Base-by-base conservation (phyloP, 345 rosid species). In the Nephelium lappaceum region DNA sequence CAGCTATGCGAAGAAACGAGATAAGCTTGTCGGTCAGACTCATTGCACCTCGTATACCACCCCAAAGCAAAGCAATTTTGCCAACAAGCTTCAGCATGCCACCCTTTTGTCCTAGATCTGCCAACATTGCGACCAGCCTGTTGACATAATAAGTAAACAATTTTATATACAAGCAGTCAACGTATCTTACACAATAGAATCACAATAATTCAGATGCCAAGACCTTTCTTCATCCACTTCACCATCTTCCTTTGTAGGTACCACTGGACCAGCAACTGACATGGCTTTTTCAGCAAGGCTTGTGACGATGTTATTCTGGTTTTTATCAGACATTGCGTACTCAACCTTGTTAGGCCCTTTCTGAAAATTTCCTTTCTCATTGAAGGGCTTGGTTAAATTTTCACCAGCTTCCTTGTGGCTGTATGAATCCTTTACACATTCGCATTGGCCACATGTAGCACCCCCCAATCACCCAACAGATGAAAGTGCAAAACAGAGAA, bases 1-100 rank as follows among this genome's bases (percentile, higher is more conserved):
- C 94, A 74, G 91, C 93, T 72, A 96, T 72, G 36, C 4, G 98
- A 80, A 93, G 86, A 89, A 92, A 93, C 18, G 73, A 81, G 84
- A 96, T 92, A 76, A 93, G 92, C 85, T 67, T 90, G 74, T 89
- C 93, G 61, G 96, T 93, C 83, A 93, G 84, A 90, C 98, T 93
- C 91, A 91, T 84, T 72, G 99, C 98, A 84, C 97, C 98, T 43
- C 99, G 98, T 77, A 96, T 81, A 75, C 99, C 99, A 85, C 97
- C 99, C 99, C 99, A 96, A 86, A 96, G 98, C 90, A 96, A 81
- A 74, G 99, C 99, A 85, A 93, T 71, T 86, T 96, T 96, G 67
- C 98, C 94, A 82, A 93, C 92, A 73, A 96, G 89, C 85, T 45
- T 89, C 85, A 92, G 72, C 76, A 94, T 79, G 77, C 99, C 99